Percentiles rank a stretch among this genome's conserved stretches.
phyloP scores from a whole-genome alignment of 257 asterid species.

The Nemophila menziesii region DNA sequence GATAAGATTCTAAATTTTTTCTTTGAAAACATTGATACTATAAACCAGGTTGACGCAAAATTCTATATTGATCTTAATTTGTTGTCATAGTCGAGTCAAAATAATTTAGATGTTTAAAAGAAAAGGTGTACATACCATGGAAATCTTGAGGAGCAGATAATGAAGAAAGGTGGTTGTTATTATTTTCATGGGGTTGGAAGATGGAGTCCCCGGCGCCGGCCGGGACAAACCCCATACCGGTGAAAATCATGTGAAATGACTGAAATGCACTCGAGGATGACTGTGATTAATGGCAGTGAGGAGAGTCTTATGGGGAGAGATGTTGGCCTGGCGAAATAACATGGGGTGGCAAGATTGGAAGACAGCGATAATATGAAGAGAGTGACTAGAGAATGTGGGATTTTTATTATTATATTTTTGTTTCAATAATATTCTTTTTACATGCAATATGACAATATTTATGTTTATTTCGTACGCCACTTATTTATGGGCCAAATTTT shows the following conservation, averaged over 20 bases:
- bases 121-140: slow-evolving; percentile 18
- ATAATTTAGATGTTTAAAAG: too few relatives aligned
- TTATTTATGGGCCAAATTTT: too few relatives aligned
- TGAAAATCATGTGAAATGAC: slow-evolving; percentile 12
- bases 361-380: slow-evolving; percentile 51
- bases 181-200: slow-evolving; percentile 32
- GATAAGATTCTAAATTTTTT: too few relatives aligned
- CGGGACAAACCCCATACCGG: slow-evolving; percentile 41
- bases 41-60: not conserved
- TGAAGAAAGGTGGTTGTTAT: slow-evolving; percentile 16
- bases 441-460: slow-evolving; percentile 22
- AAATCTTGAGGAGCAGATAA: slow-evolving; percentile 41
- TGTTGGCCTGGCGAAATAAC: slow-evolving; percentile 9
- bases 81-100: too few relatives aligned
- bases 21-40: not conserved
- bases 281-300: slow-evolving; percentile 1
- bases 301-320: slow-evolving; percentile 2
- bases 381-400: slow-evolving; percentile 28
- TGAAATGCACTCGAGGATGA: not conserved
- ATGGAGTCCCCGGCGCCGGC: slow-evolving; percentile 41
- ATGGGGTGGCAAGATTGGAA: slow-evolving; percentile 53
- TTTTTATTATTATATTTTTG: slow-evolving; percentile 40
- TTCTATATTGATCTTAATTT: too few relatives aligned
- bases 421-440: slow-evolving; percentile 20
- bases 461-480: slow-evolving; percentile 9